Base-by-base conservation (phyloP, 1,284 basidiomycete genomes). In the Apiotrichum sp. region DNA sequence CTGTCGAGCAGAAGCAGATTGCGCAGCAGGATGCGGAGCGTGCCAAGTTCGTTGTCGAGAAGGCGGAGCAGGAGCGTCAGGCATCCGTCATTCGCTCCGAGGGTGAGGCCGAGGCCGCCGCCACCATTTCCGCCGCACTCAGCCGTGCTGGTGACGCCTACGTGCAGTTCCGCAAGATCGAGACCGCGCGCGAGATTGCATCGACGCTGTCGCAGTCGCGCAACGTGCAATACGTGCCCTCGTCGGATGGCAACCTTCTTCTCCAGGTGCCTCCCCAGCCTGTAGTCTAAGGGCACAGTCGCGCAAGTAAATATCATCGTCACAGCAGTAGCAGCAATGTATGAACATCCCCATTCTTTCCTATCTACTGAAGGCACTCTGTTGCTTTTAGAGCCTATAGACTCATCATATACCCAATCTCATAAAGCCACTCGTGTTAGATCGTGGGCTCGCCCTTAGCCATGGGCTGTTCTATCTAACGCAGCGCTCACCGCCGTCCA, bases 61-160 rank as follows among this genome's bases (percentile, higher is more conserved):
- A 74, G 58, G 92, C 96, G 38, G 95, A 98, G 76, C 96, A 99
- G 87, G 96, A 98, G 77, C 86, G 93, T 57, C 95, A 98, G 80
- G 96, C 95, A 1, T 87, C 91, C 6, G 93, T 99, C 62, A 97
- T 99, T 62, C 86, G 96, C 55, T 93, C 96, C 2, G 95, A 99
- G 77, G 96, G 96, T 59, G 95, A 99, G 79, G 95, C 95, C 4
- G 93, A 98, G 78, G 96, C 95, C 8, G 93, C 93, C 6, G 79
- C 84, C 56, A 93, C 92, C 56, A 97, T 99, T 70, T 95, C 91
- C 13, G 83, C 81, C 60, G 91, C 96, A n/a, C 56, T 74, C 71
- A 87, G 90, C 70, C 90, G 87, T 79, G 93, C 93, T 3, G 53
- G 95, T 16, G 93, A 97, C 70, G 95, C 91, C 40, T 91, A 98